A percentile compares a stretch with the other conserved stretches of the same genome.
Conservation (phyloP, 2,329 filamentous ascomycete species). For the Fusarium sp. region DNA sequence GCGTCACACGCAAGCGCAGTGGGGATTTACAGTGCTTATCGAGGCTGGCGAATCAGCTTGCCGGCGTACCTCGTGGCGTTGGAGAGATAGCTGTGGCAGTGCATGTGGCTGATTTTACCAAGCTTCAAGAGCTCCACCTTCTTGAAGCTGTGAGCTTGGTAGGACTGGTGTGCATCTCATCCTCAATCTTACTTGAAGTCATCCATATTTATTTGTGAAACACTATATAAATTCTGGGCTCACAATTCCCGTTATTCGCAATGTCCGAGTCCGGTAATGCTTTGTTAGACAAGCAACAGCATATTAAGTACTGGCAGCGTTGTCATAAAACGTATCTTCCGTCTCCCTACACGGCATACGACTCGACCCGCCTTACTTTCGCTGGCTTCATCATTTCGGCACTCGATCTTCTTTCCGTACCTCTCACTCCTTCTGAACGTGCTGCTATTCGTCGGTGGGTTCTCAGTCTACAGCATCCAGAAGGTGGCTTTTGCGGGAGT, state of each 20-base stretch:
- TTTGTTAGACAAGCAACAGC: constrained; percentile 69
- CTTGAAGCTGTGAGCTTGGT: constrained; percentile 1
- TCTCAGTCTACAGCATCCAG: constrained; percentile 84
- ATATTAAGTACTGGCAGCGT: constrained; percentile 92
- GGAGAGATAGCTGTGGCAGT: constrained; percentile 16
- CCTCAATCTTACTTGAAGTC: not conserved
- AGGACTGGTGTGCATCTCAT: constrained; percentile 8
- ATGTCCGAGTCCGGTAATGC: constrained; percentile 40
- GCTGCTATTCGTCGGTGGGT: constrained; percentile 76
- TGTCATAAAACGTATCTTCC: constrained; percentile 87
- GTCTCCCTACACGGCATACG: constrained; percentile 84
- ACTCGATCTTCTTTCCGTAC: constrained; percentile 79
- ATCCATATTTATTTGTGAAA: not conserved
- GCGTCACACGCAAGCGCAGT: constrained; percentile 33
- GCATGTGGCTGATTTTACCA: not conserved
- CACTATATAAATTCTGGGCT: not conserved
- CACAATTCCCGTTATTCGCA: too few relatives aligned
- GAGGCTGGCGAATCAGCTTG: constrained; percentile 18
- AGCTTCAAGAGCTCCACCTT: not conserved
- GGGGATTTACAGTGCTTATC: constrained; percentile 7
- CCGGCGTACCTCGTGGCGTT: constrained; percentile 19
- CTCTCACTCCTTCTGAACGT: constrained; percentile 61
- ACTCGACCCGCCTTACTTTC: constrained; percentile 90
- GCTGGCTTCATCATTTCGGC: constrained; percentile 90
- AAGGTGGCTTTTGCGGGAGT: constrained; percentile 89